Base-by-base conservation (phyloP, 2,329 filamentous ascomycete species). In the Nectriaceae sp. region DNA sequence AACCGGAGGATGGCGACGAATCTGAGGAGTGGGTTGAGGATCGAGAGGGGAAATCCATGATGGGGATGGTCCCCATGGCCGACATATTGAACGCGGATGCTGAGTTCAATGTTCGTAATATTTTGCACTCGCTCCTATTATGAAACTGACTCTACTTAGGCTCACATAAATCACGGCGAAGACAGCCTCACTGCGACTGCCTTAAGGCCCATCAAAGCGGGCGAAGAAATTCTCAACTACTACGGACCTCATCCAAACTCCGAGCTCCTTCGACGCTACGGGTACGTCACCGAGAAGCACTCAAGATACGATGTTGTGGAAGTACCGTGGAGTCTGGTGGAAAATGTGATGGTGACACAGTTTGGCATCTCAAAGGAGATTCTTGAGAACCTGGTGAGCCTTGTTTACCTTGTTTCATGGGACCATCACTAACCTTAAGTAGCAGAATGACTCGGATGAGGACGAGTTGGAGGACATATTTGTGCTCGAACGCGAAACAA, bases 31-130 rank as follows among this genome's bases (percentile, higher is more conserved):
- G 85, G 74, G 76, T 87, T 1, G 83, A 86, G 47, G 84, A 88
- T 47, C 76, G 77, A 42, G 76, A 85, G 3, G 75, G 74, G 8
- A 75, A 75, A 54, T 71, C 75, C 1, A 71, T 79, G 65, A 89
- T 96, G 70, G 91, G 88, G 44, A 94, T 96, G 89, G 88, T 96
- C 0, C 90, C 91, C 2, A 81, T 97, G 75, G 91, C 91, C 1
- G 92, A 96, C 65, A 85, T 96, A 63, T 77, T 97, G 24, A 96
- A 96, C 61, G 90, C 91, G 0, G 89, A 96, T 65, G 90, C 88
- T 4, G 84, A 90, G 55, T 94, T 94, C 68, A 96, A 96, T 58
- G 88, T 87, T 59, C 60, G 77, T 67, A 29, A 31, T 21, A 37
- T 37, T 19, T 21, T 8, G 33, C n/a, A n/a, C n/a, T n/a, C n/a